Evolutionary conservation across 148 eudicot genomes (phyloP).

Genomic region (Rhododendron henanense): DNA sequence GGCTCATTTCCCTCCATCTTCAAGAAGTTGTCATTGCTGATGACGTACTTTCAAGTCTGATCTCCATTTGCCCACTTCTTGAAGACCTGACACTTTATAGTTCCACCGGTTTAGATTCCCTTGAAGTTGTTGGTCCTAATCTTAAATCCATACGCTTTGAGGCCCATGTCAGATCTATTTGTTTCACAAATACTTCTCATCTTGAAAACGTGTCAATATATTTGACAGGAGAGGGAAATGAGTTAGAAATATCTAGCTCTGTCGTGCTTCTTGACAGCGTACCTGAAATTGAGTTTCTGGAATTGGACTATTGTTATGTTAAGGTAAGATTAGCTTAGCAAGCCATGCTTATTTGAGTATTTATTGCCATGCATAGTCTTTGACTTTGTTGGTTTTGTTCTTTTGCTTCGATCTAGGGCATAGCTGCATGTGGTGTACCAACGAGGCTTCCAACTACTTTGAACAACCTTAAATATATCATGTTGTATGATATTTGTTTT

Average conservation of each 20-base stretch:
- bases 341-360: background rate
- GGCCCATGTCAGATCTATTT: background rate
- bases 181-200: background rate
- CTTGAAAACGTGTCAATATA: too few species aligned
- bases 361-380: background rate
- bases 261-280: background rate
- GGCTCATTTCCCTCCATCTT: background rate
- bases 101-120: background rate
- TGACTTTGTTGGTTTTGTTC: background rate
- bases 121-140: background rate
- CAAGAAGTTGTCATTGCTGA: background rate
- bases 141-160: background rate
- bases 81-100: background rate
- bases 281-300: background rate
- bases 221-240: too few species aligned
- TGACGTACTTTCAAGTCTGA: background rate
- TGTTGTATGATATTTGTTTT: too few species aligned
- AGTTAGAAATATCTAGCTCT: too few species aligned
- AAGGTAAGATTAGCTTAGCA: background rate
- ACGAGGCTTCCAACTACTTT: too few species aligned
- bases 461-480: too few species aligned
- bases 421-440: too few species aligned
- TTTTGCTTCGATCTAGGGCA: background rate
- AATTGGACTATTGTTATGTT: background rate
- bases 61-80: conserved; percentile 9